Base-by-base conservation (phyloP, 257 asterid genomes). In the Oldenlandia corymbosa region DNA sequence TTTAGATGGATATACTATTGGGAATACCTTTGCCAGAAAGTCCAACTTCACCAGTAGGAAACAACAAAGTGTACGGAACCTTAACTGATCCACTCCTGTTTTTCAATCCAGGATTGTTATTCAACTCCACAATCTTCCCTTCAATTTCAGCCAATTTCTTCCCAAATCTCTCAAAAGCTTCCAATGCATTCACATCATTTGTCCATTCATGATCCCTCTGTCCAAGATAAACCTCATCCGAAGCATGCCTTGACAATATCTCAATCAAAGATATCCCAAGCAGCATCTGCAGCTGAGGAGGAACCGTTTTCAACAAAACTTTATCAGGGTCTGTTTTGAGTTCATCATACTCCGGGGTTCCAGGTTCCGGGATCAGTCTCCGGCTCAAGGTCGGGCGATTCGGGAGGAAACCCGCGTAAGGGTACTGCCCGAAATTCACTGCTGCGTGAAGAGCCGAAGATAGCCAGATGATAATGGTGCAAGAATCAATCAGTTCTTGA, bases 21-120 rank as follows among this genome's bases (percentile, higher is more conserved):
- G 95, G 94, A 78, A 85, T 83, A 49, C 95, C 94, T 60, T 68
- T 83, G 61, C 93, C 91, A 5, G 89, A 80, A 41, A 88, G 81
- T n/a, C 94, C 95, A 36, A 48, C 42, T 48, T 55, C 87, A 69
- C 91, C 73, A 26, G 73, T 76, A 11, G 91, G 87, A 62, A 52
- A 77, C 16, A 88, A 79, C 77, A 85, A 73, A 36, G 91, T 88
- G 65, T 85, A 88, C 5, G 95, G 87, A 79, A 88, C 60, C 68
- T 76, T 79, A 63, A 80, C 95, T 4, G 87, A 87, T 26, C 94
- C 94, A 32, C 1, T 26, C 71, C 94, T 80, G 72, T 88, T 88
- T 76, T 59, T 83, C 87, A 66, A 70, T 57, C 60, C 73, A 31
- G 59, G 75, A 24, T 86, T 81, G 9, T 66, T 42, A 52, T 88